Base-by-base conservation (phyloP, 2,329 filamentous ascomycete genomes). In the Fusarium hostae region DNA sequence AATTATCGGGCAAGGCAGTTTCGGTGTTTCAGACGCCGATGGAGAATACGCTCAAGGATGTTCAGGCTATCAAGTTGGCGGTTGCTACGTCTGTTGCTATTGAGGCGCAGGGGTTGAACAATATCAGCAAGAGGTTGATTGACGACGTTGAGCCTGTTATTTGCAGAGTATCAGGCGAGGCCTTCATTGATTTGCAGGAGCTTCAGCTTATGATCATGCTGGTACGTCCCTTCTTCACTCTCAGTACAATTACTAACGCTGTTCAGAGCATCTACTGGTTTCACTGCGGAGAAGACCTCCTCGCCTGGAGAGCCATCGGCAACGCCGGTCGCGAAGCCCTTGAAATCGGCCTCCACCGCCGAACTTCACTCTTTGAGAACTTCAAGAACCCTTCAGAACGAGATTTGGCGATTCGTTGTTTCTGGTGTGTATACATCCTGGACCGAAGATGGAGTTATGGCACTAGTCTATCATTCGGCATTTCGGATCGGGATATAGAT, bases 211-310 rank as follows among this genome's bases (percentile, higher is more conserved):
- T 65, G 62, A 48, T 65, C 0, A 63, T 65, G 59, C 41, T 65
- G 24, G 62, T 26, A n/a, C n/a, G n/a, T n/a, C n/a, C n/a, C n/a
- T n/a, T n/a, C n/a, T n/a, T n/a, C n/a, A n/a, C n/a, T n/a, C n/a
- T n/a, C n/a, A n/a, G n/a, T n/a, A n/a, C n/a, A n/a, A n/a, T 16
- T 28, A 57, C 26, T 37, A 11, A 37, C 8, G 4, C 5, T 6
- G n/a, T 5, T 7, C n/a, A 62, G 62, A 65, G 62, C n/a, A 65
- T 65, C 7, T 65, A 63, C 24, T 65, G 62, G 62, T 65, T 65
- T 13, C 48, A 56, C 13, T 65, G 62, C 8, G 62, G 62, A 0
- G 62, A 65, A 10, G 62, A 65, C 5, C 34, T 65, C 5, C 48
- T 65, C 9, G 59, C 62, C n/a, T 65, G 62, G 62, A 56, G 62